Percentiles rank a stretch among this genome's conserved stretches.
phyloP scores from a whole-genome alignment of 2,329 filamentous ascomycete species.

The Claviceps sp. region DNA sequence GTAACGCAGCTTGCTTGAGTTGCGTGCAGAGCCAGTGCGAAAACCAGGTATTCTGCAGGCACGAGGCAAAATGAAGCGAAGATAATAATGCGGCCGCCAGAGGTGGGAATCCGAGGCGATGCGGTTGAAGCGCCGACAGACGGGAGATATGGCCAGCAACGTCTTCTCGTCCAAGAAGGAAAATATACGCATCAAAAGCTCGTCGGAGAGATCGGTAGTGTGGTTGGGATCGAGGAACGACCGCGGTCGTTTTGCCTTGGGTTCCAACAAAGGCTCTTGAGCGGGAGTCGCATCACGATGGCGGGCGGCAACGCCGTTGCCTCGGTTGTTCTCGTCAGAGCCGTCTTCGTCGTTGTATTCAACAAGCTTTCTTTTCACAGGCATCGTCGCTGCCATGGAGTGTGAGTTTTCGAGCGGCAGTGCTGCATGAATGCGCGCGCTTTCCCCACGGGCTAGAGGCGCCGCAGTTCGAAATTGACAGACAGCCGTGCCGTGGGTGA shows the following conservation, averaged over 20 bases:
- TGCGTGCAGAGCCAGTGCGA: slow-evolving; percentile 19
- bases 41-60: slow-evolving; percentile 63
- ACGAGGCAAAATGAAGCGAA: slow-evolving; percentile 71
- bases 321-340: not conserved
- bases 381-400: slow-evolving; percentile 9
- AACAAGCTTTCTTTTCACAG: slow-evolving; percentile 13
- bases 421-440: not conserved
- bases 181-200: slow-evolving; percentile 74
- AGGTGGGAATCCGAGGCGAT: slow-evolving; percentile 72
- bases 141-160: slow-evolving; percentile 46
- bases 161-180: slow-evolving; percentile 58
- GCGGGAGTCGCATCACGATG: not conserved
- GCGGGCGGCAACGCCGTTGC: not conserved
- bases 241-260: slow-evolving; percentile 1
- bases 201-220: slow-evolving; percentile 67
- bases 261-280: not conserved
- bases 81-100: slow-evolving; percentile 84
- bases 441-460: not conserved
- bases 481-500: not conserved
- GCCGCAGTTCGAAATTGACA: not conserved
- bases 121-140: slow-evolving; percentile 63
- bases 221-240: slow-evolving; percentile 32
- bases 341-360: slow-evolving; percentile 2
- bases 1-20: slow-evolving; percentile 27
- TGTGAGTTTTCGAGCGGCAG: not conserved